Percentiles rank a stretch among this genome's conserved stretches.
Conservation (phyloP, 2,329 filamentous ascomycete species). For the Colletotrichum euphorbiae region DNA sequence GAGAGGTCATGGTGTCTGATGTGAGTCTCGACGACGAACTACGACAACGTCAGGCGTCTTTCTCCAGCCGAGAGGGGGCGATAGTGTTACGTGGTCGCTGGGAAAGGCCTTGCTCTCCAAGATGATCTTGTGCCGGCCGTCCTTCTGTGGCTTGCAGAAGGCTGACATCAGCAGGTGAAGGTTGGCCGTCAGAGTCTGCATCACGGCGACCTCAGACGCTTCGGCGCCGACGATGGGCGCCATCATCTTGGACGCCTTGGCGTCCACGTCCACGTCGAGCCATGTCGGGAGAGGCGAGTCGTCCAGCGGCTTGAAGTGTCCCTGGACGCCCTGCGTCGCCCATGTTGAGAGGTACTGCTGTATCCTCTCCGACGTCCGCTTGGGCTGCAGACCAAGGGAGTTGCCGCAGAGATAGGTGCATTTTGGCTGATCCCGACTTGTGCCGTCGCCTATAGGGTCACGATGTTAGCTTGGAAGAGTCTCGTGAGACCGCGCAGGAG, state of each 20-base stretch:
- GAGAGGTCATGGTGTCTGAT: conserved; percentile 75
- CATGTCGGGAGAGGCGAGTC: conserved; percentile 76
- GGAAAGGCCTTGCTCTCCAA: conserved; percentile 88
- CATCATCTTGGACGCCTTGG: conserved; percentile 74
- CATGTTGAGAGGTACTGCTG: conserved; percentile 80
- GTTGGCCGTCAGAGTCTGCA: conserved; percentile 85
- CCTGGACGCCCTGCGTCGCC: conserved; percentile 82
- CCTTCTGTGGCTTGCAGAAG: conserved; percentile 76
- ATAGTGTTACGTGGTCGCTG: conserved; percentile 75
- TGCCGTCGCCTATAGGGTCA: background rate
- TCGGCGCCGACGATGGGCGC: conserved; percentile 76
- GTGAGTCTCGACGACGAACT: conserved; percentile 85
- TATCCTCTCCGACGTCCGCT: conserved; percentile 66
- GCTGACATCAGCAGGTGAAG: conserved; percentile 83
- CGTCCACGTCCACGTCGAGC: conserved; percentile 80
- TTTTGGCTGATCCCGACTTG: conserved; percentile 38
- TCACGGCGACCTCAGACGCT: conserved; percentile 78
- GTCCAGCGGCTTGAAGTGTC: conserved; percentile 78
- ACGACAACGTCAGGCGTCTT: too few species aligned
- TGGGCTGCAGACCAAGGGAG: conserved; percentile 86
- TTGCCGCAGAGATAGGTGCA: conserved; percentile 90
- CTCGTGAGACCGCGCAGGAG: background rate
- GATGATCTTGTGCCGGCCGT: conserved; percentile 75
- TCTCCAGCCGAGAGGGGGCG: too few species aligned
- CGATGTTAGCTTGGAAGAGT: background rate